Evolutionary conservation across 2,329 filamentous ascomycete species (phyloP), one percentile per base, ranked within the genome.

Genomic region (Tolypocladium amazonense): DNA sequence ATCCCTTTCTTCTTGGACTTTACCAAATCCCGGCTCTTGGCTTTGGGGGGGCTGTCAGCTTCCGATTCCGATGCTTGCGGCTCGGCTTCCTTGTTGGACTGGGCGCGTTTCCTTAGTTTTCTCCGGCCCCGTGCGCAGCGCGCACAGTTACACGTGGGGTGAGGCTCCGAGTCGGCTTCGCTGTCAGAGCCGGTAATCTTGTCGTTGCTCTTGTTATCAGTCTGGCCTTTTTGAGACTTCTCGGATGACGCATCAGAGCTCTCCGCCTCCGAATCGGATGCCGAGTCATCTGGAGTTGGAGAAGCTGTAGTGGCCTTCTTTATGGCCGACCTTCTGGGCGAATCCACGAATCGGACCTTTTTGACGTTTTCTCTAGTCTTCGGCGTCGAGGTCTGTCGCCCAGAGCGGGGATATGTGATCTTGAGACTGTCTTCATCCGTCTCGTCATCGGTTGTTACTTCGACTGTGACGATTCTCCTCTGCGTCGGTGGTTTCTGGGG

Each of bases 371-470:
- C 62, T 37, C 59, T 15, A 20, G 54, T 60, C 61, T 47, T 27
- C 27, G 38, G 53, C 30, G 41, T 56, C 47, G 53, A 41, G 8
- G 37, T 58, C 25, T 39, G 54, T 39, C 60, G 61, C 20, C 71
- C 65, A 5, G 71, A 69, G 58, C 79, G 76, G 1, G 81, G 80
- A 57, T 81, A 80, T 1, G 77, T 79, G 43, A 84, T 68, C 23
- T 69, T 74, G 58, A 83, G 67, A 3, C 73, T 77, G 58, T 84
- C 81, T 33, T 75, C 72, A 9, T 77, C 75, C n/a, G 73, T 75
- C 59, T 81, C 79, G 52, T 83, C 80, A 62, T 84, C 80, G 14
- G 81, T 82, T 18, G 75, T 72, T 1, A 81, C 66, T 57, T 78
- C 72, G 38, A 81, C 66, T 27, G 67, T 73, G 60, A 79, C 65